Evolutionary conservation across 2,329 filamentous ascomycete species (phyloP), one percentile per base, ranked within the genome.

Genomic region (Monosporascus ibericus): DNA sequence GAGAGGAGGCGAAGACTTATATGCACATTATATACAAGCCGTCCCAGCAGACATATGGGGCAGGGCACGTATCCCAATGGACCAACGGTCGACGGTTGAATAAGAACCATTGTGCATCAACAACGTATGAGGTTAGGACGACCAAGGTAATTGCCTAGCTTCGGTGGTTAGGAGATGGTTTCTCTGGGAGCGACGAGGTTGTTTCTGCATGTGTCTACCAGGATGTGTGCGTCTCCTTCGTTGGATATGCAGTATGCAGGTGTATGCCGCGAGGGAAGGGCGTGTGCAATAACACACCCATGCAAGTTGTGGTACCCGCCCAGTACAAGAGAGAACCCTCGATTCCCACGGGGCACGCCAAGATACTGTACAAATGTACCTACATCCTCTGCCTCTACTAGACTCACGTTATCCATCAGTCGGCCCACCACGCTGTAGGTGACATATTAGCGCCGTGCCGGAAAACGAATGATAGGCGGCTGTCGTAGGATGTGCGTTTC

Each of bases 1-100:
- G 68, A 68, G 69, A 69, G 69, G 64, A 70, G 66, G 67, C 68
- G 69, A 68, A 68, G 71, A 76, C 77, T 77, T 77, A 76, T 75
- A 76, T 57, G 58, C 18, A 11, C 40, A 25, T 14, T 44, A 44
- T 44, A 44, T 44, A 44, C 40, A 44, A 44, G 40, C 40, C 17
- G 14, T 20, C 9, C 40, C 6, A 25, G 40, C n/a, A 25, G 20
- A 22, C 2, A 18, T 44, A 44, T 44, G 40, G 40, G 40, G 40
- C 40, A 18, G 14, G 18, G 14, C 30, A 34, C 30, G 27, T 27
- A 60, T 56, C 58, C 63, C 58, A 58, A 53, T 59, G 40, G 57
- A 55, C 52, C 52, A 55, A 56, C 58, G 58, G 62, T 59, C 58
- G 56, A 60, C 62, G 60, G 60, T 55, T 58, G 52, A 51, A 54